Evolutionary conservation across 345 rosid species (phyloP), one percentile per base, ranked within the genome.

Genomic region (Viola odorata): DNA sequence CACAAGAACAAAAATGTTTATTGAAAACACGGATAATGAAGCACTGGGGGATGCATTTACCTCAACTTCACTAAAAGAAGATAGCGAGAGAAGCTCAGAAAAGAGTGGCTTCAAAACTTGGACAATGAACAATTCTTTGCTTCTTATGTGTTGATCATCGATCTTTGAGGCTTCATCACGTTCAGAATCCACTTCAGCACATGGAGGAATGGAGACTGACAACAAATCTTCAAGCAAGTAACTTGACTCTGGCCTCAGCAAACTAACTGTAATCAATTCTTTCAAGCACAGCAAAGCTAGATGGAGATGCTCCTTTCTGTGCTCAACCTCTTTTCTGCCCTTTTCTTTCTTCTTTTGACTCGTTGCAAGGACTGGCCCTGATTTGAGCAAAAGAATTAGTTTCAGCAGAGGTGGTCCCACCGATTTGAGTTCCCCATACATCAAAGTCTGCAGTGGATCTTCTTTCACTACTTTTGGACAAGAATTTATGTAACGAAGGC

Each of bases 391-490:
- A 70, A 84, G 75, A 52, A 79, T 75, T 62, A 90, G 57, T 78
- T 85, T 81, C 74, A 90, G 74, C 77, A 90, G 71, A 54, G 77
- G 80, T n/a, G 78, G 64, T 16, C 88, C 95, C 65, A 90, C 61
- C 47, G 72, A 57, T 68, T 76, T 85, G 60, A 82, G 74, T 42
- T 87, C 87, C 66, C 87, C 90, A 52, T 81, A 84, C 63, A 82
- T 75, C 60, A 82, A 71, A 62, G 60, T 78, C 72, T 70, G 84
- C 47, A 85, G 57, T 36, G 81, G 85, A 77, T 85, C 79, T 58
- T 81, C 88, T 57, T 80, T 78, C 58, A 70, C 77, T 68, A 72
- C 68, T 52, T 39, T 51, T 41, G 70, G 69, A 66, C 69, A 81
- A 68, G 82, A 76, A 71, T 72, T 84, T 61, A 90, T 45, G 63